These are phyloP conservation scores for Stagonosporopsis rhizophila DNA, from an alignment of 2,329 filamentous ascomycete species.

Conservation along the genomic window DNA sequence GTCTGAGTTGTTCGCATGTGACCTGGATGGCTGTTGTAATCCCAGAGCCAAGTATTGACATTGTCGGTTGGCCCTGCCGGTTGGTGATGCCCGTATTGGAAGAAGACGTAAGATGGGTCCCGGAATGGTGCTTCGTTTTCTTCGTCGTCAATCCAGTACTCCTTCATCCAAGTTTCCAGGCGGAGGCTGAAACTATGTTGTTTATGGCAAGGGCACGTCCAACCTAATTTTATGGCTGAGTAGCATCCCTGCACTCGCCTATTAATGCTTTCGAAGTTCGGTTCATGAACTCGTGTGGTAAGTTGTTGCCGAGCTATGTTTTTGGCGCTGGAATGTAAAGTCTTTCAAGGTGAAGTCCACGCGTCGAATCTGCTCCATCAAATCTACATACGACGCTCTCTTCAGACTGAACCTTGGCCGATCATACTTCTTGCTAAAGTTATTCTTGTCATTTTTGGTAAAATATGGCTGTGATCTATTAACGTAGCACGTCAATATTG, in stretches of 20 bases:
- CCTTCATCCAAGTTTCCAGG: constrained; percentile 30
- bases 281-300: not conserved
- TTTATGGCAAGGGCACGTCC: constrained; percentile 33
- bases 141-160: constrained; percentile 8
- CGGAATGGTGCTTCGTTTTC: constrained; percentile 4
- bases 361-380: constrained; percentile 27
- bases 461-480: constrained; percentile 35
- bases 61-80: not conserved
- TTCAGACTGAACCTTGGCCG: constrained; percentile 39
- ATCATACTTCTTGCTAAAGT: constrained; percentile 41
- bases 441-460: constrained; percentile 15
- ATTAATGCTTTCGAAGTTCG: constrained; percentile 4
- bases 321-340: constrained; percentile 5
- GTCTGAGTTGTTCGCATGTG: not conserved
- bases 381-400: constrained; percentile 35
- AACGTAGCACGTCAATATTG: not conserved
- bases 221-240: constrained; percentile 25
- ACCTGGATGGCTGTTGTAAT: constrained; percentile 4
- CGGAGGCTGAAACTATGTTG: constrained; percentile 35
- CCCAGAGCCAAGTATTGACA: not conserved
- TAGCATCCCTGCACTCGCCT: not conserved
- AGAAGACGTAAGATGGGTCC: constrained; percentile 6
- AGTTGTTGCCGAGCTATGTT: constrained; percentile 1
- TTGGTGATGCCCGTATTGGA: not conserved
- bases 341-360: not conserved